These are phyloP conservation scores for Choiromyces venosus DNA, from an alignment of 495 filamentous ascomycete genomes.

Conservation along the genomic window DNA sequence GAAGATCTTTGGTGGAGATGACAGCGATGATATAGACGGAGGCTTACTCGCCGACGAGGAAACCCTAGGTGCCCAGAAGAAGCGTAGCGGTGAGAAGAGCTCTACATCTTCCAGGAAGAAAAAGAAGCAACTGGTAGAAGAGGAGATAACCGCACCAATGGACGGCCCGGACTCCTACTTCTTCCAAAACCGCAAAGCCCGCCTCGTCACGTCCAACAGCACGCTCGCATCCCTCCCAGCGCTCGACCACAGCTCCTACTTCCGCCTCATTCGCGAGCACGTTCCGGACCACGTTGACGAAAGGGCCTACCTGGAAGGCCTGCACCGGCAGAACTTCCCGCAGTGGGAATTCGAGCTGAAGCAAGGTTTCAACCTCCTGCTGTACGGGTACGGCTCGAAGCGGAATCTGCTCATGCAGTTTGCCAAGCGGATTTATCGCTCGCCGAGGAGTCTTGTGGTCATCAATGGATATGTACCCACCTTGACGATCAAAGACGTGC, in stretches of 20 bases:
- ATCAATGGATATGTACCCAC: slow-evolving; percentile 82
- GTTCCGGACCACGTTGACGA: slow-evolving; percentile 67
- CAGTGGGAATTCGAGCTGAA: slow-evolving; percentile 92
- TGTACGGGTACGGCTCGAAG: slow-evolving; percentile 92
- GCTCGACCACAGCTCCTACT: slow-evolving; percentile 88
- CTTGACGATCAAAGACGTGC: slow-evolving; percentile 69
- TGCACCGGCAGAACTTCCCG: slow-evolving; percentile 74
- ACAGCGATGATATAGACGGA: slow-evolving; percentile 51
- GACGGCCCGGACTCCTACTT: slow-evolving; percentile 89
- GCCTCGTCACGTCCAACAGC: slow-evolving; percentile 77
- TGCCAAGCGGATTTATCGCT: slow-evolving; percentile 61
- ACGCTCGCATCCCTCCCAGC: slow-evolving; percentile 68
- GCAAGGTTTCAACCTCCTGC: slow-evolving; percentile 81
- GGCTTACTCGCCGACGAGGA: slow-evolving; percentile 42
- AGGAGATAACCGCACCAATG: slow-evolving; percentile 57
- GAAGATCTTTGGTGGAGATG: slow-evolving; percentile 59
- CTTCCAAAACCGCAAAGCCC: slow-evolving; percentile 77
- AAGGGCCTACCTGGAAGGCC: slow-evolving; percentile 61
- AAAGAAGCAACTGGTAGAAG: slow-evolving; percentile 43
- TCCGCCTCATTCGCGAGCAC: slow-evolving; percentile 60
- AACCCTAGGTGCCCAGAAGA: slow-evolving; percentile 40
- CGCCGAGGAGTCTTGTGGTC: slow-evolving; percentile 57
- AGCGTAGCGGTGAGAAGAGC: slow-evolving; percentile 17
- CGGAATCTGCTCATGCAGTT: slow-evolving; percentile 68
- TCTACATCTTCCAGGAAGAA: slow-evolving; percentile 39